Base-by-base conservation (phyloP, 1,284 basidiomycete genomes). In the Cutaneotrichosporon cyanovorans region DNA sequence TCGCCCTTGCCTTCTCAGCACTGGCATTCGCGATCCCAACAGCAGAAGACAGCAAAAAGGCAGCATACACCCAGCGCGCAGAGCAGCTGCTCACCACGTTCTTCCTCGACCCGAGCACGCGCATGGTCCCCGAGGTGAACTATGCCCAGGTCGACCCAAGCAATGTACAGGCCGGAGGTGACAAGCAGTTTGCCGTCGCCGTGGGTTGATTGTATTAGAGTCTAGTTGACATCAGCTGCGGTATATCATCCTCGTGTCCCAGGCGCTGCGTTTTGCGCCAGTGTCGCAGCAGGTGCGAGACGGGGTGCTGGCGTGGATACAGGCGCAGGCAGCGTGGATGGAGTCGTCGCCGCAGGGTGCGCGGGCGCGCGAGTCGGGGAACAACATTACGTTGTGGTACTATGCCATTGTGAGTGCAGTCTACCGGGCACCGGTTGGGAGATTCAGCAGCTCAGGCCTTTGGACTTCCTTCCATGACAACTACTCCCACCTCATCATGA, bases 361-460 rank as follows among this genome's bases (percentile, higher is more conserved):
- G 16, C 39, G 40, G 11, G 61, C 59, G 1, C 44, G 44, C n/a
- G 35, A 41, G 16, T 50, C 45, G 6, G 51, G 50, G 16, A 59
- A 62, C 37, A 65, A 63, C 44, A 59, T 60, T 33, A 47, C 51
- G 4, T 48, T 59, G 20, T 65, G 63, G 65, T 63, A 61, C 48
- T 47, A 63, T 30, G 63, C 59, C 1, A 42, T 61, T 8, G 65
- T 63, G 43, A 45, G 62, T 54, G 15, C 15, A 5, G 3, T 15
- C 19, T 23, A 22, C 32, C 32, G 32, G 8, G 14, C n/a, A n/a
- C n/a, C n/a, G n/a, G n/a, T n/a, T n/a, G n/a, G n/a, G n/a, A n/a
- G n/a, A n/a, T n/a, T n/a, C n/a, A n/a, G n/a, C n/a, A n/a, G n/a
- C n/a, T n/a, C n/a, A n/a, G n/a, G n/a, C n/a, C n/a, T n/a, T n/a